Conservation (phyloP, 768 basidiomycete species). For the Kondoa subrosea region DNA sequence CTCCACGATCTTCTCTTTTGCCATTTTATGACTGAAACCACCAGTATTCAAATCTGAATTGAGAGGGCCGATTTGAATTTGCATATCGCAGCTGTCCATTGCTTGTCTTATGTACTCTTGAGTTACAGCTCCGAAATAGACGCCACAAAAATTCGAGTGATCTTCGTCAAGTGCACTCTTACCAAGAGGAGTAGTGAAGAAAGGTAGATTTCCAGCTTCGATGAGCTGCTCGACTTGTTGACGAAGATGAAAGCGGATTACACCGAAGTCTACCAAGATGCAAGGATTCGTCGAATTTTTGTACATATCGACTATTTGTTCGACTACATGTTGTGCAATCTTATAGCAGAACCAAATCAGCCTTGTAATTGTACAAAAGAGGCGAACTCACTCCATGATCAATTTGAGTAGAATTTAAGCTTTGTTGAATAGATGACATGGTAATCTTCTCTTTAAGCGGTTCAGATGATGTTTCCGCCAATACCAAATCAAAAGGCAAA, state of each 20-base stretch:
- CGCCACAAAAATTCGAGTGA: slow-evolving; percentile 60
- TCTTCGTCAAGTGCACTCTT: slow-evolving; percentile 56
- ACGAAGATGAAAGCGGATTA: slow-evolving; percentile 51
- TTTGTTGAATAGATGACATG: slow-evolving; percentile 29
- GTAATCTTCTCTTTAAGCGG: slow-evolving; percentile 45
- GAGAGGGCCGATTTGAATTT: slow-evolving; percentile 43
- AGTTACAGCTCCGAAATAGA: slow-evolving; percentile 53
- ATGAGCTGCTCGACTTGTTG: slow-evolving; percentile 50
- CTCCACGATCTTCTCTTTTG: slow-evolving; percentile 21
- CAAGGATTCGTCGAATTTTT: neutral
- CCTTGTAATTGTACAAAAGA: neutral
- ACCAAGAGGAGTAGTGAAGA: slow-evolving; percentile 36
- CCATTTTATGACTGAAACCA: slow-evolving; percentile 39
- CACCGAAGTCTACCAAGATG: slow-evolving; percentile 47
- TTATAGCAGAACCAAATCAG: neutral
- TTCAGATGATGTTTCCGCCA: slow-evolving; percentile 44
- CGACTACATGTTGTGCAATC: neutral
- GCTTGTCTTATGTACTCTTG: slow-evolving; percentile 49
- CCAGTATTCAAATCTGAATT: slow-evolving; percentile 71
- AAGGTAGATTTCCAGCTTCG: slow-evolving; percentile 43
- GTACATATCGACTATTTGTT: neutral
- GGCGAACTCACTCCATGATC: slow-evolving; percentile 41
- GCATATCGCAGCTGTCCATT: slow-evolving; percentile 57
- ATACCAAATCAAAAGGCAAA: slow-evolving; percentile 65
- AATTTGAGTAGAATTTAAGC: slow-evolving; percentile 49